Base-by-base conservation (phyloP, 192 early-diverging fungal species). In the Coemansia sp. region DNA sequence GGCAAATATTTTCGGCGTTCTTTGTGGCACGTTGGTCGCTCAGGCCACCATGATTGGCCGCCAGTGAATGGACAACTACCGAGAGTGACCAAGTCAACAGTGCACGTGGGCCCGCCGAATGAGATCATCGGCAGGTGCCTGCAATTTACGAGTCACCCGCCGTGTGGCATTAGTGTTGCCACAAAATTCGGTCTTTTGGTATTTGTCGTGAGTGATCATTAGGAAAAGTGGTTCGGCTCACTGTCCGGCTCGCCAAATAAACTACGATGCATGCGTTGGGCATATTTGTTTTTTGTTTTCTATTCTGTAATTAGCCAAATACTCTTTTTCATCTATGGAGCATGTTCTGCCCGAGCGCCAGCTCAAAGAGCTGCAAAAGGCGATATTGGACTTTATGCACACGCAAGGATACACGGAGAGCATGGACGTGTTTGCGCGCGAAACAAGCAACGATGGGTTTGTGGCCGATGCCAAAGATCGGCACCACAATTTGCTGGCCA, bases 301-400 rank as follows among this genome's bases (percentile, higher is more conserved):
- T 54, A 12, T 47, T 47, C 11, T 47, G 2, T 4, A n/a, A 17
- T 29, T 35, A 56, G 32, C 17, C 22, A 49, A 49, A 49, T 21
- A 49, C 10, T 56, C n/a, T 29, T 15, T 17, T 8, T 72, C 7
- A 55, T 66, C 70, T 10, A 27, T 47, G 10, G 70, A 78, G 39
- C 75, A 72, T 41, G 45, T 79, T 12, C 76, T 92, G 48, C 88
- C 86, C 61, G 87, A 88, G 49, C 84, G 90, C 63, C 88, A 92
- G 79, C 84, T 85, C 59, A 87, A 90, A 53, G 90, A 92, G 73
- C 80, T 92, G 86, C 65, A 70, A 66, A 79, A 67, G 69, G 87
- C 93, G 24, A 87, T 97, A 27, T 72, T 97, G 12, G 95, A 97
- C 79, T 97, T 94, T 76, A 83, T 97, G 59, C 87, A 86, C 59